Base-by-base conservation (phyloP, 2,329 filamentous ascomycete species). In the Diaporthe sp. region DNA sequence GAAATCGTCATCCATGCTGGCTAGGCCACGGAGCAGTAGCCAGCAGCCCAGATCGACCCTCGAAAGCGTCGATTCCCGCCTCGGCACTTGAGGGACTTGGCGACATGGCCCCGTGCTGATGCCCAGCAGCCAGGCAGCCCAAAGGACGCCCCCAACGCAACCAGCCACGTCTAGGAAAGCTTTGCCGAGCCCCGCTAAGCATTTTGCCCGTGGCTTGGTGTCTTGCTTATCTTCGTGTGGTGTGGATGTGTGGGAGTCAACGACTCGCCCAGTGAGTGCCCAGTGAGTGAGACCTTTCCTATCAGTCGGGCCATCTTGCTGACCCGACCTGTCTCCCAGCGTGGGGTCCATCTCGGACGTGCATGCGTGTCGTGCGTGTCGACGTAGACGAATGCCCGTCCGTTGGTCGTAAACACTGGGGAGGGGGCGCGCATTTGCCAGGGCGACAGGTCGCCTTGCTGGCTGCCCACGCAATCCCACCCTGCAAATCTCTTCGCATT, bases 181-280 rank as follows among this genome's bases (percentile, higher is more conserved):
- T 68, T 68, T 54, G 64, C 64, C 64, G 64, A 68, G 64, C n/a
- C 45, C 47, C 64, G 45, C 47, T 68, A 68, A 68, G 64, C 64
- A 19, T 67, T 38, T 67, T 67, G 30, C 45, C 64, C 64, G 45
- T 28, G 13, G 30, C 64, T 68, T 54, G 64, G 30, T 54, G 64
- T 40, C 64, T 54, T 13, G n/a, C 64, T 40, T 54, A 40, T 68
- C 42, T 52, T 2, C 30, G 25, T 45, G 38, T 38, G 17, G n/a
- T 47, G 25, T 38, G 15, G 38, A 10, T 8, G 38, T 17, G 58
- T 64, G 25, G 58, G 40, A 19, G 38, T 19, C 38, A 38, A 10
- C 35, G 5, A 38, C 35, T n/a, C n/a, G n/a, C n/a, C n/a, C n/a
- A n/a, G n/a, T n/a, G 35, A 38, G 35, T n/a, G n/a, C 22, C 22